Evolutionary conservation across 768 basidiomycete genomes (phyloP).

Genomic region (Scleroderma citrinum): DNA sequence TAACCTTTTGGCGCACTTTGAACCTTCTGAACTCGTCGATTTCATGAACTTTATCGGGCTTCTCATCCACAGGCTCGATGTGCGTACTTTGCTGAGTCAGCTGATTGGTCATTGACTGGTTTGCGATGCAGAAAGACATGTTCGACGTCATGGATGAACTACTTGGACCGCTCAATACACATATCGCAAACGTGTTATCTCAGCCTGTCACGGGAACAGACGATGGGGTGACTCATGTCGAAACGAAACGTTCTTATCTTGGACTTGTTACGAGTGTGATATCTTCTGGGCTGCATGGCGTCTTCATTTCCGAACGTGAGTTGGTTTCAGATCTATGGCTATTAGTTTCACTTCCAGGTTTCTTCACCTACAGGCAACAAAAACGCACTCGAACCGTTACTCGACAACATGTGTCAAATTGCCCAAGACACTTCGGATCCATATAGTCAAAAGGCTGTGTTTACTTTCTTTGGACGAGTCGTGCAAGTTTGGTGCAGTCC

Average conservation of each 20-base stretch:
- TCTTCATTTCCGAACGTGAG: conserved; percentile 85
- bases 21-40: conserved; percentile 87
- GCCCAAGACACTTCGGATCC: conserved; percentile 76
- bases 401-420: conserved; percentile 67
- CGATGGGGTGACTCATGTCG: conserved; percentile 68
- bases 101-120: background rate
- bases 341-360: background rate
- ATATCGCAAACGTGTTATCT: conserved; percentile 74
- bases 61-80: conserved; percentile 87
- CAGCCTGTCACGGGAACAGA: conserved; percentile 84
- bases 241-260: conserved; percentile 88
- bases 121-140: conserved; percentile 62
- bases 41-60: conserved; percentile 94
- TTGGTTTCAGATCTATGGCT: background rate
- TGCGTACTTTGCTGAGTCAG: conserved; percentile 23
- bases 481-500: conserved; percentile 65
- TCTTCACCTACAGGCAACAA: conserved; percentile 46
- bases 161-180: conserved; percentile 76
- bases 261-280: conserved; percentile 75
- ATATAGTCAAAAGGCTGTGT: conserved; percentile 68
- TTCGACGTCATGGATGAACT: conserved; percentile 87
- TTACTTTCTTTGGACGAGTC: conserved; percentile 69
- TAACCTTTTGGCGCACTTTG: conserved; percentile 86
- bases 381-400: conserved; percentile 60
- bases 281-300: conserved; percentile 69